Evolutionary conservation across 2,329 filamentous ascomycete species (phyloP).

Genomic region (Plenodomus lindquistii): DNA sequence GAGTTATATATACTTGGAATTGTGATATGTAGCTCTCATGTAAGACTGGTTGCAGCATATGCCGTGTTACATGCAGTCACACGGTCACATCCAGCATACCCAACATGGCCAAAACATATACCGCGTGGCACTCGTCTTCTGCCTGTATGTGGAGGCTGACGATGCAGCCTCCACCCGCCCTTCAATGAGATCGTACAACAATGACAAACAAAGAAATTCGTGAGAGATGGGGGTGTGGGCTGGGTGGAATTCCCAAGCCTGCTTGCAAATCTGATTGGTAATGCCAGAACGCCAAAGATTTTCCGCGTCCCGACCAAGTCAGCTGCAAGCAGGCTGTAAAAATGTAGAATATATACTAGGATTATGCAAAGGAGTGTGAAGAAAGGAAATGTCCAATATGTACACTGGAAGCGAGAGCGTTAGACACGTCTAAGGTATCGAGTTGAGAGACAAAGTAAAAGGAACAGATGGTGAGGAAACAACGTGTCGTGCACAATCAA

Average conservation of each 20-base stretch:
- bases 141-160: slow-evolving; percentile 7
- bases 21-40: slow-evolving; percentile 11
- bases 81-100: slow-evolving; percentile 9
- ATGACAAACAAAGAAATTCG: slow-evolving; percentile 17
- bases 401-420: slow-evolving; percentile 20
- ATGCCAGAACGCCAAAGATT: slow-evolving; percentile 11
- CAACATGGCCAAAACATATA: slow-evolving; percentile 14
- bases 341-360: slow-evolving; percentile 15
- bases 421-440: slow-evolving; percentile 16
- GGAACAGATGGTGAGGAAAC: neutral
- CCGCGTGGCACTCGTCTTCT: slow-evolving; percentile 3
- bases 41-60: slow-evolving; percentile 11
- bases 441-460: slow-evolving; percentile 3
- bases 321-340: slow-evolving; percentile 13
- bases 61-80: slow-evolving; percentile 9
- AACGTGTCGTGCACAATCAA: slow-evolving; percentile 12
- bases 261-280: neutral
- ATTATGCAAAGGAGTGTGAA: slow-evolving; percentile 23
- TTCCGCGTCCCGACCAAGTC: slow-evolving; percentile 13
- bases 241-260: neutral
- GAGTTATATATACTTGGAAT: slow-evolving; percentile 6
- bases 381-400: slow-evolving; percentile 15
- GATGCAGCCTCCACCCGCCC: neutral
- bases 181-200: slow-evolving; percentile 10
- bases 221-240: slow-evolving; percentile 8